Conservation (phyloP, 495 filamentous ascomycete genomes). For the Astrothelium subdiscretum region DNA sequence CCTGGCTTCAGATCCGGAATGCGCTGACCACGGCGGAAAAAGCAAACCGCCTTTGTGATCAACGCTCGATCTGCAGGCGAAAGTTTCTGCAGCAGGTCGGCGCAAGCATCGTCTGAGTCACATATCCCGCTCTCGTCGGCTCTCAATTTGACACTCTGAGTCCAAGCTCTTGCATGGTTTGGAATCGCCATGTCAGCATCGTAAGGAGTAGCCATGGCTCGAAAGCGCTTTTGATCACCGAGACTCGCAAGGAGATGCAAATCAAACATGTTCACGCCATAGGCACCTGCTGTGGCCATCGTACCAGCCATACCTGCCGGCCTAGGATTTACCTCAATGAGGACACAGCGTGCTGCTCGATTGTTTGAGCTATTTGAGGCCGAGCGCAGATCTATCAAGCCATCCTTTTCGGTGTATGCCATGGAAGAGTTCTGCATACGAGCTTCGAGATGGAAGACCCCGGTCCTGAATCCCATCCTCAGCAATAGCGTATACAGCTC, state of each 20-base stretch:
- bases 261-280: background rate
- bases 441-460: constrained; percentile 30
- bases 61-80: too few species aligned
- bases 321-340: background rate
- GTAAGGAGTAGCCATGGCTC: too few species aligned
- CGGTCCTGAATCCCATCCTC: constrained; percentile 24
- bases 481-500: constrained; percentile 10
- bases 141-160: too few species aligned
- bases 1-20: too few species aligned
- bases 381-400: background rate
- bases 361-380: background rate
- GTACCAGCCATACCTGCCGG: background rate
- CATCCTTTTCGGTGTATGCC: constrained; percentile 9
- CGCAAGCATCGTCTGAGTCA: too few species aligned
- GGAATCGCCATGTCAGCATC: too few species aligned
- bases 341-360: background rate
- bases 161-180: too few species aligned
- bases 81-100: too few species aligned
- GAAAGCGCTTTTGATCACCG: background rate
- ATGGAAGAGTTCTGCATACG: constrained; percentile 26
- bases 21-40: too few species aligned
- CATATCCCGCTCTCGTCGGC: too few species aligned
- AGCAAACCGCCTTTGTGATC: too few species aligned
- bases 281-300: background rate
- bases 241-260: background rate